Conservation (phyloP, 2,329 filamentous ascomycete genomes). For the Xylariales sp. region DNA sequence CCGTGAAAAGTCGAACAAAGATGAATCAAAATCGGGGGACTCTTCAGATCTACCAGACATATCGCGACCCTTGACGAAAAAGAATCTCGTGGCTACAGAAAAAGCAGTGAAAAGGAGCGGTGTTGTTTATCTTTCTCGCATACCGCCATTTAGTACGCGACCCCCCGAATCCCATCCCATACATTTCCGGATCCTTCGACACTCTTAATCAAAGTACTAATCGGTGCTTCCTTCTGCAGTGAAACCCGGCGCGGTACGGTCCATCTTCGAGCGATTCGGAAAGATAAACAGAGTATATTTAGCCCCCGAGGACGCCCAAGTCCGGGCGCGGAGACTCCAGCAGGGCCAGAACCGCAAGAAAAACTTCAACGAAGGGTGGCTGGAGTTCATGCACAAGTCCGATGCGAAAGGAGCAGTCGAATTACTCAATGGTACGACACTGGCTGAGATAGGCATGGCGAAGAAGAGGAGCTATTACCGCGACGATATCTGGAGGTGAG, state of each 20-base stretch:
- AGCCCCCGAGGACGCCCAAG: slow-evolving; percentile 63
- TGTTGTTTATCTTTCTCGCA: slow-evolving; percentile 84
- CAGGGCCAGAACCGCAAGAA: slow-evolving; percentile 86
- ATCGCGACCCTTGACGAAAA: slow-evolving; percentile 69
- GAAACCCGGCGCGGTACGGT: slow-evolving; percentile 71
- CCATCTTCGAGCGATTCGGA: slow-evolving; percentile 72
- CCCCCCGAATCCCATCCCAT: background rate
- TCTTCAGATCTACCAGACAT: slow-evolving; percentile 59
- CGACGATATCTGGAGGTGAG: slow-evolving; percentile 83
- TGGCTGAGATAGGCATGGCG: slow-evolving; percentile 69
- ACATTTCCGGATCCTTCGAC: background rate
- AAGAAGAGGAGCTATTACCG: slow-evolving; percentile 87
- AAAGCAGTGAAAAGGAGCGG: slow-evolving; percentile 78
- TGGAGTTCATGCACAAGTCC: slow-evolving; percentile 81
- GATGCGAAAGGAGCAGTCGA: slow-evolving; percentile 83
- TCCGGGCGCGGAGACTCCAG: slow-evolving; percentile 73
- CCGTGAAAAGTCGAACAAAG: slow-evolving; percentile 33
- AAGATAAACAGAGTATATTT: slow-evolving; percentile 65
- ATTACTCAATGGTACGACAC: slow-evolving; percentile 77
- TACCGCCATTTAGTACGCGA: slow-evolving; percentile 84
- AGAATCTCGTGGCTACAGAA: slow-evolving; percentile 74
- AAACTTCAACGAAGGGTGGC: slow-evolving; percentile 86
- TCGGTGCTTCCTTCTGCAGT: slow-evolving; percentile 6
- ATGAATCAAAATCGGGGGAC: slow-evolving; percentile 46
- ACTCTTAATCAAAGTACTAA: background rate